Percentiles rank a stretch among this genome's conserved stretches.
Evolutionary conservation across 2,329 filamentous ascomycete genomes (phyloP).

Genomic region (Cercospora sp.): DNA sequence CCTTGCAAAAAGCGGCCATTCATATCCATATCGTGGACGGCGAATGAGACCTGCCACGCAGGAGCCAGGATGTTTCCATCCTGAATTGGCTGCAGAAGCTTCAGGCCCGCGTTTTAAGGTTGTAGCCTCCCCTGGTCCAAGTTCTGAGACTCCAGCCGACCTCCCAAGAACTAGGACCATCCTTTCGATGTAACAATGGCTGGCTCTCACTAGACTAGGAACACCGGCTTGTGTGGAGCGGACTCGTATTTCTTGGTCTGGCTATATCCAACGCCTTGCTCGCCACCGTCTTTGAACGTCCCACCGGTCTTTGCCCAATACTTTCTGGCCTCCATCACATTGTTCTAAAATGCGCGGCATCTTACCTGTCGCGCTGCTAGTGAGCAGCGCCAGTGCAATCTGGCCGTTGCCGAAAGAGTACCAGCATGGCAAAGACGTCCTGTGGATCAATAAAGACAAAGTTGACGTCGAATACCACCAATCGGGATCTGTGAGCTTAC

Average conservation of each 20-base stretch:
- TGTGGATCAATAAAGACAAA: constrained; percentile 44
- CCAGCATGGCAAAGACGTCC: constrained; percentile 42
- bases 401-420: constrained; percentile 48
- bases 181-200: constrained; percentile 18
- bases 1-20: constrained; percentile 14
- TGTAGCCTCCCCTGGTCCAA: constrained; percentile 7
- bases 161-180: constrained; percentile 1
- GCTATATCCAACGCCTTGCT: constrained; percentile 2
- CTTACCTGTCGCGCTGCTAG: constrained; percentile 20
- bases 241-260: background rate
- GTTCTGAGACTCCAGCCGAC: background rate
- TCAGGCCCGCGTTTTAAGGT: constrained; percentile 13
- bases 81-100: constrained; percentile 11
- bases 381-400: constrained; percentile 39
- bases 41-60: constrained; percentile 15
- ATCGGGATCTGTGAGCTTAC: constrained; percentile 28
- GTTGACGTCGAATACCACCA: constrained; percentile 43
- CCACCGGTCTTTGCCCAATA: background rate
- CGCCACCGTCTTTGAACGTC: background rate
- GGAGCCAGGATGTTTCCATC: background rate
- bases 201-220: constrained; percentile 10
- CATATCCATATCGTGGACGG: constrained; percentile 5
- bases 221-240: background rate
- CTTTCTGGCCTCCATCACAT: background rate
- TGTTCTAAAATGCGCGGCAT: constrained; percentile 13